Percentiles rank a stretch among this genome's conserved stretches.
Conservation (phyloP, 2,329 filamentous ascomycete species). For the Dothidotthia symphoricarpi region DNA sequence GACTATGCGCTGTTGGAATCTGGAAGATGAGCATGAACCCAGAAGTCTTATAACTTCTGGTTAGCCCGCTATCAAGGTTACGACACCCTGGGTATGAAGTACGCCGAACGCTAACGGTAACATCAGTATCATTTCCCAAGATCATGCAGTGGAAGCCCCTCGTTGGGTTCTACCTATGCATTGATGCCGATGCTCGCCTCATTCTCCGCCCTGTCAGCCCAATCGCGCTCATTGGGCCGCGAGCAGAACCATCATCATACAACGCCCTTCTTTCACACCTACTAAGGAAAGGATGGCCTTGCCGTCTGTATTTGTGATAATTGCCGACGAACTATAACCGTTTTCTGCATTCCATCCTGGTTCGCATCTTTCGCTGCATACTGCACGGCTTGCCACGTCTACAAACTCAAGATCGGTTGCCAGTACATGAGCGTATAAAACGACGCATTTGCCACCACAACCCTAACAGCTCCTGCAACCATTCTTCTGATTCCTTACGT, state of each 20-base stretch:
- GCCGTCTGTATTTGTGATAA: slow-evolving; percentile 6
- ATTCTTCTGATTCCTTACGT: slow-evolving; percentile 1
- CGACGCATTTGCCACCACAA: slow-evolving; percentile 30
- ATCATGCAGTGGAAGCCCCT: slow-evolving; percentile 9
- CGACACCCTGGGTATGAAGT: slow-evolving; percentile 8
- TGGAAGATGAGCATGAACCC: slow-evolving; percentile 19
- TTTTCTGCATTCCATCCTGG: slow-evolving; percentile 10
- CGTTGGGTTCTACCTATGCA: slow-evolving; percentile 26
- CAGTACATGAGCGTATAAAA: slow-evolving; percentile 17
- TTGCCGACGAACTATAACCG: slow-evolving; percentile 4
- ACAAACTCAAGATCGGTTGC: slow-evolving; percentile 3
- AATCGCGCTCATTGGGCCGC: slow-evolving; percentile 29
- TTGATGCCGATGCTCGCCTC: slow-evolving; percentile 28
- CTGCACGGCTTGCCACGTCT: slow-evolving; percentile 25
- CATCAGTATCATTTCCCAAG: slow-evolving; percentile 4
- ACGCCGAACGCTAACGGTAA: slow-evolving; percentile 5
- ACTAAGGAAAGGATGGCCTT: slow-evolving; percentile 7
- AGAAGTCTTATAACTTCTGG: slow-evolving; percentile 21
- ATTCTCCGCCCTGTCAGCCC: slow-evolving; percentile 30
- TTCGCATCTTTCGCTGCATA: slow-evolving; percentile 7
- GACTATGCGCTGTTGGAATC: slow-evolving; percentile 10
- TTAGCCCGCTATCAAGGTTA: slow-evolving; percentile 8
- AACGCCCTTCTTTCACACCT: slow-evolving; percentile 10
- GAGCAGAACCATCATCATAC: slow-evolving; percentile 15
- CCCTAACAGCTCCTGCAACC: background rate